These are phyloP conservation scores for Tephrocybe sp. DNA, from an alignment of 768 basidiomycete species.

Conservation along the genomic window DNA sequence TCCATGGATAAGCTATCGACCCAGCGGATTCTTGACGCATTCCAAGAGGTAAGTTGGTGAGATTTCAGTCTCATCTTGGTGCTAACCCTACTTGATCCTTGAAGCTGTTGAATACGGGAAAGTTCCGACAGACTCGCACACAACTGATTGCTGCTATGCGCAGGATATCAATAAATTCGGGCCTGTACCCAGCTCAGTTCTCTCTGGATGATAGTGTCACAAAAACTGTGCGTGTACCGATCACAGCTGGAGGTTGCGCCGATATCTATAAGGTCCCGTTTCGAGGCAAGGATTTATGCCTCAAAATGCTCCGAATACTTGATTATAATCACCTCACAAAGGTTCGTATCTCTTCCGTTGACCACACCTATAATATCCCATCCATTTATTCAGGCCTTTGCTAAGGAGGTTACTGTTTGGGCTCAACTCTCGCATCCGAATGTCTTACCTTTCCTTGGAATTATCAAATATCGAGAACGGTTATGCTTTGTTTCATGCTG, in stretches of 20 bases:
- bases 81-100: background rate
- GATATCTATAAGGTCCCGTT: background rate
- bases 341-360: too few relatives aligned
- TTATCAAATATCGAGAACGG: background rate
- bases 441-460: background rate
- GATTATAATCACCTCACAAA: background rate
- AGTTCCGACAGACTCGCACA: background rate
- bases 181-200: background rate
- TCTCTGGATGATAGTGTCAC: background rate
- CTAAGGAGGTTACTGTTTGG: background rate
- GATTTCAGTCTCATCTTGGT: too few relatives aligned
- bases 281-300: background rate
- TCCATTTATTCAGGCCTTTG: background rate
- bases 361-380: background rate
- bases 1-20: background rate
- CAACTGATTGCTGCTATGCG: background rate
- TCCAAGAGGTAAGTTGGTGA: background rate
- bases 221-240: background rate
- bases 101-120: background rate
- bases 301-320: background rate
- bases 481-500: background rate
- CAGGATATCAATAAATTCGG: background rate
- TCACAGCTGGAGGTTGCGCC: background rate
- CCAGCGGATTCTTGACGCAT: background rate
- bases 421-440: slow-evolving; percentile 4